Percentiles rank a stretch among this genome's conserved stretches.
phyloP scores from a whole-genome alignment of 441 rosid genomes.

The Sinapis alba region DNA sequence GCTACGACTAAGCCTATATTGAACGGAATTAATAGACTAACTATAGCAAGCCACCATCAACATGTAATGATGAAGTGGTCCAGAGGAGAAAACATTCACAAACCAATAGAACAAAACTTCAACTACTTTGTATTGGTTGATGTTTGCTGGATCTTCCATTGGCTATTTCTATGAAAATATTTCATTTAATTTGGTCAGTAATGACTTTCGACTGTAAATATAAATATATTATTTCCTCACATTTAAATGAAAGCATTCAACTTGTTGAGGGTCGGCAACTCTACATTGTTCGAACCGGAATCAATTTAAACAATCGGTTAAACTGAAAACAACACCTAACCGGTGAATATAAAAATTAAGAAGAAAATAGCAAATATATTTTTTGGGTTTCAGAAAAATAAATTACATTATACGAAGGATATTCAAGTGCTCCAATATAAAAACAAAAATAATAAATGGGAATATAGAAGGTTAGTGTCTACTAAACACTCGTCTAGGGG shows the following conservation, averaged over 20 bases:
- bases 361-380: background rate
- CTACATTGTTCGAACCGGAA: background rate
- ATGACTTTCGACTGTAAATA: background rate
- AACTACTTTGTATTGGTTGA: conserved; percentile 12
- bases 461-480: conserved; percentile 29
- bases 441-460: background rate
- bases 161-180: background rate
- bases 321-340: background rate
- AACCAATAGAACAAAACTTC: conserved; percentile 4
- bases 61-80: conserved; percentile 22
- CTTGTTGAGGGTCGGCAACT: background rate
- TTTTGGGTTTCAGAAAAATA: background rate
- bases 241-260: background rate
- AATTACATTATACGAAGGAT: conserved; percentile 9
- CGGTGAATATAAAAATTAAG: background rate
- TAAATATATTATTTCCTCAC: background rate
- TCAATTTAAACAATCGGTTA: background rate
- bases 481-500: conserved; percentile 35
- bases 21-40: conserved; percentile 16
- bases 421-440: conserved; percentile 10
- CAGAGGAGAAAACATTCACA: conserved; percentile 11
- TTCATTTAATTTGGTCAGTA: conserved; percentile 1
- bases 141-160: background rate
- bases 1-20: conserved; percentile 6
- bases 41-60: conserved; percentile 19